Evolutionary conservation across 768 basidiomycete species (phyloP), one percentile per base, ranked within the genome.

Genomic region (Fomitopsis serialis): DNA sequence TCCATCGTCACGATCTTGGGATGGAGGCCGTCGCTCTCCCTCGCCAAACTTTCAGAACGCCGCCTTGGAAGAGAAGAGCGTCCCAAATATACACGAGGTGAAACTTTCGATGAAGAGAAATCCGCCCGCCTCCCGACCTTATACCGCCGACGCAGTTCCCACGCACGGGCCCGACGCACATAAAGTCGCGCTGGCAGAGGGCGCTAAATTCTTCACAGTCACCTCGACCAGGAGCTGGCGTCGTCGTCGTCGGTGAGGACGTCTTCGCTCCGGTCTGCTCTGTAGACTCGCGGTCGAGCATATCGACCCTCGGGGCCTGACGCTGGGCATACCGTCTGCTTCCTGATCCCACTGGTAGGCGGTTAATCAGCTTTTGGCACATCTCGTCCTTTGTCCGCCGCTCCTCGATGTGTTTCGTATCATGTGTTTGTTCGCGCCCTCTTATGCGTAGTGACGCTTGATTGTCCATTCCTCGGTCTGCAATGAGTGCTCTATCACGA

Each of bases 41-140:
- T 81, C 69, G 65, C 62, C 55, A 62, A 70, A 63, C 69, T 74
- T 73, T 84, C 85, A 87, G 82, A 78, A 72, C 70, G 65, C 68
- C 70, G 70, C 72, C 59, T 71, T 74, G 42, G 66, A 45, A 60
- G 54, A 47, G 74, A 40, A 19, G 37, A 17, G 19, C 37, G 37
- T 72, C 82, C 77, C 84, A 86, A 87, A 87, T 85, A 85, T 84
- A 81, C 77, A 74, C 76, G 72, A 84, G 84, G 85, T 87, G 77
- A n/a, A 76, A 86, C 83, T 87, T 87, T 85, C 84, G 75, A 75
- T 72, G 55, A 67, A 60, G 59, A 57, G 59, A 44, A 21, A 7
- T 3, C 22, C 9, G 9, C 8, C 23, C 43, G 36, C 48, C n/a
- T n/a, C 32, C 48, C 23, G 45, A 61, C 47, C 53, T 43, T 53